phyloP scores from a whole-genome alignment of 176 grass and related monocot genomes.

The sorghum (Sorghum bicolor) region Sorghum_bicolor_NCBIv3 NC_012878.2:57919001-57919500 shows the following conservation, averaged over 20 bases:
- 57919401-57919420: conserved; percentile 22
- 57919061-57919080: not conserved
- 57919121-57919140: not conserved
- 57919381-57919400: not conserved
- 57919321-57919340: not conserved
- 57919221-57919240: not conserved
- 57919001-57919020: not conserved
- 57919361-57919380: not conserved
- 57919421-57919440: not conserved
- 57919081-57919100: not conserved
- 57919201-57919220: no score
- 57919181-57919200: not conserved
- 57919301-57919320: not conserved
- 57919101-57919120: no score
- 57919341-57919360: not conserved
- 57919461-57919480: not conserved
- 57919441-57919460: not conserved
- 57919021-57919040: conserved; percentile 24
- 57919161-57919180: not conserved
- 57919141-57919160: not conserved
- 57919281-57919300: no score
- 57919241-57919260: not conserved
- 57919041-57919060: conserved; percentile 26
- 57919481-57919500: not conserved
- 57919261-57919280: not conserved